phyloP scores from a whole-genome alignment of 2,329 filamentous ascomycete genomes.

The Lasiodiplodia citricola region DNA sequence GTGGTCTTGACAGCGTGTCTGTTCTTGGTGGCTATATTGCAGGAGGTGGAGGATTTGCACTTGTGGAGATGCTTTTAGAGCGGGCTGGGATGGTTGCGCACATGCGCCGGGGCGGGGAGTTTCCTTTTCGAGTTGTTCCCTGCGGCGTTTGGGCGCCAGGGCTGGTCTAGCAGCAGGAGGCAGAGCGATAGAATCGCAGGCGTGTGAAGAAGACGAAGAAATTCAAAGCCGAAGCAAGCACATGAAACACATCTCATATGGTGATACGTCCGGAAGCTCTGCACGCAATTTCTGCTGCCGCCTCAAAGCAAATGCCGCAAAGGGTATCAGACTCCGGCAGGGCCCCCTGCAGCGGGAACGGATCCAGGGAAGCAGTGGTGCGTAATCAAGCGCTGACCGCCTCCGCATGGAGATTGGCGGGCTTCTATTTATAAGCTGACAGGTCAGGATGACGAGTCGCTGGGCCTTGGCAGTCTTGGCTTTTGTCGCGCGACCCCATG shows the following conservation, averaged over 20 bases:
- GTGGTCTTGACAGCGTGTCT: slow-evolving; percentile 18
- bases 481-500: neutral
- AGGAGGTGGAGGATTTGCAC: neutral
- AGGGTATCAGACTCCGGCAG: neutral
- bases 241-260: slow-evolving; percentile 6
- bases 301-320: slow-evolving; percentile 11
- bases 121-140: neutral
- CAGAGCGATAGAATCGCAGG: neutral
- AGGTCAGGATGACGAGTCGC: slow-evolving; percentile 4
- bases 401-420: neutral
- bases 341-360: slow-evolving; percentile 18
- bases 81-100: neutral
- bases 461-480: neutral
- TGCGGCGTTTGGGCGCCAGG: neutral
- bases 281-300: slow-evolving; percentile 10
- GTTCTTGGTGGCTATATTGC: slow-evolving; percentile 13
- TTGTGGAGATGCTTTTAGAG: slow-evolving; percentile 2
- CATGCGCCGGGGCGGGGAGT: neutral
- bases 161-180: slow-evolving; percentile 11
- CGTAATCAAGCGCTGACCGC: slow-evolving; percentile 16
- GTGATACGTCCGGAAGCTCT: slow-evolving; percentile 3
- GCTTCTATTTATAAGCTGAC: neutral
- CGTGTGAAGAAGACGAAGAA: slow-evolving; percentile 9
- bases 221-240: slow-evolving; percentile 19
- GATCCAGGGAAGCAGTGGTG: slow-evolving; percentile 8